phyloP scores from a whole-genome alignment of 495 filamentous ascomycete genomes.

The Hypoxylon rickii region DNA sequence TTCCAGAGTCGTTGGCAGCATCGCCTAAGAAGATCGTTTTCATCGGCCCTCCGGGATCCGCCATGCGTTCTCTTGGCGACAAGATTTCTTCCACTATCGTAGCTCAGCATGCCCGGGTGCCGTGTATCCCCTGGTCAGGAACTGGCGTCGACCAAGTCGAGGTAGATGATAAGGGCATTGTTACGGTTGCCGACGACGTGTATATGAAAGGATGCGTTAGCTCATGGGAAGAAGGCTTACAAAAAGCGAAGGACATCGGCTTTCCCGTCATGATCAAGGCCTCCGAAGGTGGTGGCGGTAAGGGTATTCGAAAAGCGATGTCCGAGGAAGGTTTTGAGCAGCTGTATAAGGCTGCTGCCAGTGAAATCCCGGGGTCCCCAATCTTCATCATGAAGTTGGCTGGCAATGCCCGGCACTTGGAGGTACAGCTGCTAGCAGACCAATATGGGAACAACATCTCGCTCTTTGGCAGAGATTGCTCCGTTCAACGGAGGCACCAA shows the following conservation, averaged over 20 bases:
- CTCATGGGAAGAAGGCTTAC: constrained; percentile 85
- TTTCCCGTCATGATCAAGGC: constrained; percentile 99
- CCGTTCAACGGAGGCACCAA: constrained; percentile 96
- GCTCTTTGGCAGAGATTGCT: constrained; percentile 97
- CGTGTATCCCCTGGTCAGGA: constrained; percentile 98
- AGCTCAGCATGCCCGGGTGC: constrained; percentile 94
- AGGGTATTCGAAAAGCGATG: constrained; percentile 97
- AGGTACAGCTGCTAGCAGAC: constrained; percentile 96
- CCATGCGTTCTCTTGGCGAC: constrained; percentile 98
- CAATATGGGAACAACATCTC: constrained; percentile 99
- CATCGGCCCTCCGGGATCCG: constrained; percentile 95
- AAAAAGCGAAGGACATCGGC: constrained; percentile 85
- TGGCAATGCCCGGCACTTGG: constrained; percentile 93
- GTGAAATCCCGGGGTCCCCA: constrained; percentile 97
- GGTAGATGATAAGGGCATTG: constrained; percentile 81
- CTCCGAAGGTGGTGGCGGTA: constrained; percentile 98
- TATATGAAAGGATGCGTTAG: constrained; percentile 91
- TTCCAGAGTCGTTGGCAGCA: constrained; percentile 92
- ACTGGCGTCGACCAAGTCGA: constrained; percentile 82
- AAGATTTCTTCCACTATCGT: constrained; percentile 99
- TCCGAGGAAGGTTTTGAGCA: constrained; percentile 79
- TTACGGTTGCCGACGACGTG: constrained; percentile 84
- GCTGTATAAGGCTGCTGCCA: constrained; percentile 92
- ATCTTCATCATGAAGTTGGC: constrained; percentile 99
- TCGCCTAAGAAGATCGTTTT: constrained; percentile 99